phyloP scores from a whole-genome alignment of 306 rosid species.

The Carpinus viminea region DNA sequence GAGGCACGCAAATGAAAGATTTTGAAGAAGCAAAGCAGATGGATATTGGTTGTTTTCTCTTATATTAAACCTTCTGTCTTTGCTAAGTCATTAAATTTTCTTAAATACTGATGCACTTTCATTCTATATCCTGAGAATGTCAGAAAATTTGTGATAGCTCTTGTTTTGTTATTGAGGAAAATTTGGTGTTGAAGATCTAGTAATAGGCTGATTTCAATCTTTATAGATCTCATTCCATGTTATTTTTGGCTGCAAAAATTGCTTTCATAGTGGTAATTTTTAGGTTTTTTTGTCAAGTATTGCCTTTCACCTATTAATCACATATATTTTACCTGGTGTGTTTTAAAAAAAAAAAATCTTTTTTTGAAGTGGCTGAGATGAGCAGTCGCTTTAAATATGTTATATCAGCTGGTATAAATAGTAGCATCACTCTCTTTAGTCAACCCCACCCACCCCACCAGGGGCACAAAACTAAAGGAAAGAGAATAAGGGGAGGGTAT shows the following conservation, averaged over 20 bases:
- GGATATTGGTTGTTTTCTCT: neutral
- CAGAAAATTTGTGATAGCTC: neutral
- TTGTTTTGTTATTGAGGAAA: neutral
- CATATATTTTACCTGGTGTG: no score
- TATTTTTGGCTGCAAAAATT: neutral
- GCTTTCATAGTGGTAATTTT: neutral
- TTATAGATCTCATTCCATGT: neutral
- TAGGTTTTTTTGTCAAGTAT: no score
- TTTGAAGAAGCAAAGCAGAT: neutral
- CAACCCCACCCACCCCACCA: no score
- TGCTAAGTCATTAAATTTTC: neutral
- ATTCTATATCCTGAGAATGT: neutral
- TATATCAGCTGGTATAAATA: no score
- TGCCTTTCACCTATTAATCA: no score
- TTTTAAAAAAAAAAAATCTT: no score
- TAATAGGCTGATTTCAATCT: neutral
- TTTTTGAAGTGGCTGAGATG: no score
- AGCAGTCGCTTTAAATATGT: no score
- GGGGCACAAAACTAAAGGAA: neutral
- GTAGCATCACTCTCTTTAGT: no score
- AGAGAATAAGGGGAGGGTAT: neutral
- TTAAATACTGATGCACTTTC: neutral
- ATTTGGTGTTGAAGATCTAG: neutral
- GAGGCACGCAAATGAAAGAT: slow-evolving; percentile 52
- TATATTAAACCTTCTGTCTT: neutral